Base-by-base conservation (phyloP, 2,329 filamentous ascomycete species). In the Alternaria consortialis region DNA sequence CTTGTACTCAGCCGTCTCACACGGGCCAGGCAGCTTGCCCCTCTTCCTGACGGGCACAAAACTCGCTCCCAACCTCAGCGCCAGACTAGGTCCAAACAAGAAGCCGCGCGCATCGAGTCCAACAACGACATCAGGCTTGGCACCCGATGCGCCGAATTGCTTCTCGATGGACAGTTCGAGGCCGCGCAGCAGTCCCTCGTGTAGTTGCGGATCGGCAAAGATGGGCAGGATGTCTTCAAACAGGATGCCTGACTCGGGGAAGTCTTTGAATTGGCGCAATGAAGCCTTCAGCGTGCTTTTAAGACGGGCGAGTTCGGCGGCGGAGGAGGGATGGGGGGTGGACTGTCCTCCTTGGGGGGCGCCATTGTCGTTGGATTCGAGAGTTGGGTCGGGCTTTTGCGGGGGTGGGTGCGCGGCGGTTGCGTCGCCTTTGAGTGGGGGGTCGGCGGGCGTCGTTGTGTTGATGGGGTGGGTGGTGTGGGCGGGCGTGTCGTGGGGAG, bases 221-320 rank as follows among this genome's bases (percentile, higher is more conserved):
- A 98, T 90, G 63, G 95, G 95, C 80, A 99, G 90, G 82, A 99
- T 98, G 79, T 99, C 95, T 84, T 97, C 93, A 82, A 99, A 99
- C 74, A 97, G 86, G 77, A 99, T 94, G 79, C 95, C 94, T 46
- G 91, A 89, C 68, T 91, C 90, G 61, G 94, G 94, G 83, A 97
- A 98, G 85, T 98, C 93, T 75, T 89, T 88, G 83, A 93, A 97
- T 80, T 93, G 90, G 80, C 92, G 91, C 71, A 98, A 87, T 62
- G 90, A 87, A 70, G 83, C 81, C 77, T 89, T 85, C 85, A 94
- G 86, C 81, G 79, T 90, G 83, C 86, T 82, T 80, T 87, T 86
- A 86, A 89, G 87, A 86, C 72, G 60, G 73, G 75, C 62, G 74
- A 77, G 74, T 87, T 88, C 84, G 79, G 79, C 59, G 79, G 79